Evolutionary conservation across 2,329 filamentous ascomycete genomes (phyloP).

Genomic region (Beauveria rudraprayagi): DNA sequence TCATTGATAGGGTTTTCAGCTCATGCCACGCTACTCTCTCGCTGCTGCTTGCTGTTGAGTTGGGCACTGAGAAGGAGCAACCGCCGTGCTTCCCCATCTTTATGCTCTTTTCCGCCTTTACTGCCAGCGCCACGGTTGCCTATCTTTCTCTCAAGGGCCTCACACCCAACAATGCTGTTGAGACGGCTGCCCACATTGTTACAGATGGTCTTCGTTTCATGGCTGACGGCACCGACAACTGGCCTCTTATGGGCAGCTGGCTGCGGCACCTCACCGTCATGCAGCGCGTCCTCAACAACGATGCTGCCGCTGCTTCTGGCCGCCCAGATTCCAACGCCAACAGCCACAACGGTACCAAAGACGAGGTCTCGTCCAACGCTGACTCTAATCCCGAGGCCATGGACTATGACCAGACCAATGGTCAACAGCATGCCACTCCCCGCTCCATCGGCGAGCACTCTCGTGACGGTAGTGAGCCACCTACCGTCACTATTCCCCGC

Average conservation of each 20-base stretch:
- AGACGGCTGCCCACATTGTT: constrained; percentile 50
- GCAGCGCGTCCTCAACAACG: constrained; percentile 51
- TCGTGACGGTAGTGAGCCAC: constrained; percentile 46
- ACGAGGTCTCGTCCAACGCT: constrained; percentile 46
- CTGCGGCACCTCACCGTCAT: constrained; percentile 52
- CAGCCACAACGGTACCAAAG: constrained; percentile 33
- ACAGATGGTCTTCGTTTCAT: constrained; percentile 52
- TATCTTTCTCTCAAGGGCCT: constrained; percentile 56
- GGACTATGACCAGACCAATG: constrained; percentile 44
- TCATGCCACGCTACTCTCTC: constrained; percentile 52
- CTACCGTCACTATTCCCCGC: constrained; percentile 32
- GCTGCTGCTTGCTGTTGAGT: constrained; percentile 47
- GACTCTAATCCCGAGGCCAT: constrained; percentile 48
- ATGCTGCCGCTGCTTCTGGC: constrained; percentile 29
- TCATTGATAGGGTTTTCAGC: constrained; percentile 49
- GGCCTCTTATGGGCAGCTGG: constrained; percentile 53
- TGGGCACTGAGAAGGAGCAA: constrained; percentile 48
- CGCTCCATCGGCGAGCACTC: constrained; percentile 33
- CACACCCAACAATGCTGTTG: constrained; percentile 46
- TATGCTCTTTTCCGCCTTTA: constrained; percentile 56
- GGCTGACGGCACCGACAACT: constrained; percentile 50
- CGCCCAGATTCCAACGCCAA: constrained; percentile 28
- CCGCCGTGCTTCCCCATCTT: constrained; percentile 55
- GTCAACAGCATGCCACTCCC: constrained; percentile 24
- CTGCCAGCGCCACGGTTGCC: constrained; percentile 51